phyloP scores from a whole-genome alignment of 345 rosid species.

The Acer campestre region DNA sequence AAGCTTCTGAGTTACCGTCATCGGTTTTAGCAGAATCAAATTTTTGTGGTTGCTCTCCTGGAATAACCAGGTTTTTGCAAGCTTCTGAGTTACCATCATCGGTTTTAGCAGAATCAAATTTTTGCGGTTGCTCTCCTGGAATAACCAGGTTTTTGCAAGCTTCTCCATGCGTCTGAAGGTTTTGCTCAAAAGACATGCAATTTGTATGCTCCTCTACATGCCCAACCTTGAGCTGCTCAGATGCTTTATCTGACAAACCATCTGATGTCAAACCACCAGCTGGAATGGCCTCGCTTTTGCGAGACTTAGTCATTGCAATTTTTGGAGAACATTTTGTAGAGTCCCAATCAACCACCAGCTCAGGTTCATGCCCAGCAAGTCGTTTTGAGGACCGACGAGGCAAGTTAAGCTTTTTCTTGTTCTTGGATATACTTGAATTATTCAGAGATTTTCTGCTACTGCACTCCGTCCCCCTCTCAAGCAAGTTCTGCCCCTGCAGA shows the following conservation, averaged over 20 bases:
- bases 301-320: conserved; percentile 10
- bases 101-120: conserved; percentile 12
- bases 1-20: conserved; percentile 25
- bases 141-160: conserved; percentile 14
- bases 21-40: conserved; percentile 13
- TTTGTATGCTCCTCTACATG: not conserved
- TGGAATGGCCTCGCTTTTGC: conserved; percentile 12
- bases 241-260: conserved; percentile 23
- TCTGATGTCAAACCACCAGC: not conserved
- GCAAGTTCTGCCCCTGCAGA: conserved; percentile 23
- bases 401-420: conserved; percentile 29
- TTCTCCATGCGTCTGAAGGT: conserved; percentile 5
- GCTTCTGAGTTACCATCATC: conserved; percentile 25
- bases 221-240: conserved; percentile 22
- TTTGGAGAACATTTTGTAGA: conserved; percentile 13
- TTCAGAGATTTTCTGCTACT: conserved; percentile 23
- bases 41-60: conserved; percentile 16
- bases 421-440: conserved; percentile 16
- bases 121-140: conserved; percentile 19
- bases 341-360: conserved; percentile 2
- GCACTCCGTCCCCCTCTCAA: conserved; percentile 4
- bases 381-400: conserved; percentile 27
- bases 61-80: conserved; percentile 17
- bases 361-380: conserved; percentile 30
- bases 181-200: conserved; percentile 1